Evolutionary conservation across 2,329 filamentous ascomycete species (phyloP), one percentile per base, ranked within the genome.

Genomic region (Hymenoscyphus fructigenus): DNA sequence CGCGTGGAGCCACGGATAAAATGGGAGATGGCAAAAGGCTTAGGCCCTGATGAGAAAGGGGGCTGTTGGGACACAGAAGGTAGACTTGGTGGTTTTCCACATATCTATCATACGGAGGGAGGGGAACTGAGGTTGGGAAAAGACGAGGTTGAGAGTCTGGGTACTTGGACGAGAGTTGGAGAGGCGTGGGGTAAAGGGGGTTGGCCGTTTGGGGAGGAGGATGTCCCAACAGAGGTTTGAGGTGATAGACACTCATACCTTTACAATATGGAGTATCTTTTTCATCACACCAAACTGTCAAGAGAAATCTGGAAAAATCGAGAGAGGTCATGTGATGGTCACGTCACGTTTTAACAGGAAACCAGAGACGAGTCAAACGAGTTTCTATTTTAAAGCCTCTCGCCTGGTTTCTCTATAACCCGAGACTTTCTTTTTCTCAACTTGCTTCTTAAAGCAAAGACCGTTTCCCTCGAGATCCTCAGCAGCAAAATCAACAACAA

Each of bases 31-130:
- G 57, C 67, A 9, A 41, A 53, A 1, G 71, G 71, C 3, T 70
- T 73, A 44, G 36, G 56, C 6, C 62, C 71, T 6, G 67, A 70
- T 29, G 70, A 71, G 50, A 62, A 67, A 14, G 69, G 70, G 0
- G 67, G 69, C 12, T 66, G 66, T 55, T 74, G 72, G 73, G 72
- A 74, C 66, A 66, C 65, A 6, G 64, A 72, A n/a, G 69, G 66
- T 1, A 60, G 63, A 23, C 63, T 57, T 9, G 70, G 70, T 0
- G 71, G 69, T 2, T 75, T 74, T 59, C 72, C 73, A 23, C 73
- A 75, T 64, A 65, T 75, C 50, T 70, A 74, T 67, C 62, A 61
- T 10, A 71, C 73, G 63, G 69, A 63, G 23, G 63, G 50, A 1
- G 68, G 61, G 6, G 61, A 59, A 9, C 62, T 73, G 59, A 72